A percentile compares a stretch with the other conserved stretches of the same genome.
Evolutionary conservation across 495 filamentous ascomycete species (phyloP).

Genomic region (Hypoxylon perforatum): DNA sequence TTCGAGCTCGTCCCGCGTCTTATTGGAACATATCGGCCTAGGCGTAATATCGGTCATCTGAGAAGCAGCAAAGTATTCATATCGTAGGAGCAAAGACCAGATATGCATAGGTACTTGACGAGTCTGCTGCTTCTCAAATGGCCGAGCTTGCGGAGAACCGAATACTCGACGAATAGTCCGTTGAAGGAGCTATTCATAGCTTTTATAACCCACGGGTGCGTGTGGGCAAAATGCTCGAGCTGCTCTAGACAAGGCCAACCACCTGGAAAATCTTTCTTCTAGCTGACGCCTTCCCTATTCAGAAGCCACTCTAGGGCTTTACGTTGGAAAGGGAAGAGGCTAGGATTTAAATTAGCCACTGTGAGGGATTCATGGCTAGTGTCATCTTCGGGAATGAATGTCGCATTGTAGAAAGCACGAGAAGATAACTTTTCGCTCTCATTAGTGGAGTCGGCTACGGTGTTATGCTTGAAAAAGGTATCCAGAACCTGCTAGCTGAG

Average conservation of each 20-base stretch:
- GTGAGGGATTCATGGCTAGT: conserved; percentile 34
- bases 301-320: conserved; percentile 59
- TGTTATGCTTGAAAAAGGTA: conserved; percentile 38
- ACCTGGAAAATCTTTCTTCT: conserved; percentile 24
- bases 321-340: conserved; percentile 58
- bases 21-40: too few relatives aligned
- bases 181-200: too few relatives aligned
- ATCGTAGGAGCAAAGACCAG: too few relatives aligned
- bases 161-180: too few relatives aligned
- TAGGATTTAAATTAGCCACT: conserved; percentile 45
- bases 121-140: too few relatives aligned
- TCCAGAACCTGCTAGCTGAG: conserved; percentile 35
- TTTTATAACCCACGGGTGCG: too few relatives aligned
- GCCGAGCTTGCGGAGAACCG: too few relatives aligned
- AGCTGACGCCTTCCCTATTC: conserved; percentile 55
- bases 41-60: too few relatives aligned
- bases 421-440: conserved; percentile 46
- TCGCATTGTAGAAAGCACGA: conserved; percentile 58
- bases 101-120: too few relatives aligned
- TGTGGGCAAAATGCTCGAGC: too few relatives aligned
- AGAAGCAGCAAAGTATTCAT: too few relatives aligned
- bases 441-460: not conserved
- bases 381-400: conserved; percentile 49
- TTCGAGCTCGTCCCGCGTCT: too few relatives aligned
- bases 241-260: conserved; percentile 30